These are phyloP conservation scores for Naumovozyma castellii DNA, from an alignment of 805 yeast genomes.

Conservation along the genomic window DNA sequence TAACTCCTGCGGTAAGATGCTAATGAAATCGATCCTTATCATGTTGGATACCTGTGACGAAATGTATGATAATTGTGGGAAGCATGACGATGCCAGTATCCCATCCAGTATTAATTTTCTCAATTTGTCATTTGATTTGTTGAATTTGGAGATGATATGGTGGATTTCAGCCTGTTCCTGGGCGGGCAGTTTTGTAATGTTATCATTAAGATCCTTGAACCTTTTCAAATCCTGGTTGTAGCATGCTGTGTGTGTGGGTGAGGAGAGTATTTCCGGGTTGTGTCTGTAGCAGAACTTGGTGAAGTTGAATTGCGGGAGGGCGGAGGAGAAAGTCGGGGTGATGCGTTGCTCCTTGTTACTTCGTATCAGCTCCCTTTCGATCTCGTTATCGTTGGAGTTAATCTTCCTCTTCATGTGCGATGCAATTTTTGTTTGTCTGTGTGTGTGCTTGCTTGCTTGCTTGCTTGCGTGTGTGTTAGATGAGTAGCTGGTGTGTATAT, in stretches of 20 bases:
- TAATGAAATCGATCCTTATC: slow-evolving; percentile 80
- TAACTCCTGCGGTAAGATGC: slow-evolving; percentile 77
- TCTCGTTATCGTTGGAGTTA: too few species aligned
- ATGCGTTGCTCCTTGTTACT: not conserved
- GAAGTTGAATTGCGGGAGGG: slow-evolving; percentile 42
- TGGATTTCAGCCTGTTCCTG: slow-evolving; percentile 65
- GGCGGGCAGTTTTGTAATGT: slow-evolving; percentile 40
- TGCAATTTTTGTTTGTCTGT: too few species aligned
- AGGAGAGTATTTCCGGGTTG: slow-evolving; percentile 73
- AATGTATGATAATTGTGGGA: slow-evolving; percentile 84
- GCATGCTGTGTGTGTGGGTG: slow-evolving; percentile 21
- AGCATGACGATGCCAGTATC: slow-evolving; percentile 79
- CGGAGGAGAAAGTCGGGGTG: slow-evolving; percentile 1
- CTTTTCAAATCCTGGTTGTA: slow-evolving; percentile 21
- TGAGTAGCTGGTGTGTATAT: too few species aligned
- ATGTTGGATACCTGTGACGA: slow-evolving; percentile 69
- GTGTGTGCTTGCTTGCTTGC: too few species aligned
- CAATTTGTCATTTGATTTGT: slow-evolving; percentile 61
- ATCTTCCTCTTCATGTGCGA: too few species aligned
- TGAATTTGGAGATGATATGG: slow-evolving; percentile 75
- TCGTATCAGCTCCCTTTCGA: not conserved
- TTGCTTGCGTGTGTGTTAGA: too few species aligned
- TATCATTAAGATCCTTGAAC: slow-evolving; percentile 23
- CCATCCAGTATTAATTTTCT: slow-evolving; percentile 76
- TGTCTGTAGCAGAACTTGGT: slow-evolving; percentile 84